Evolutionary conservation across 495 filamentous ascomycete species (phyloP).

Genomic region (Hyaloscypha hepaticicola): DNA sequence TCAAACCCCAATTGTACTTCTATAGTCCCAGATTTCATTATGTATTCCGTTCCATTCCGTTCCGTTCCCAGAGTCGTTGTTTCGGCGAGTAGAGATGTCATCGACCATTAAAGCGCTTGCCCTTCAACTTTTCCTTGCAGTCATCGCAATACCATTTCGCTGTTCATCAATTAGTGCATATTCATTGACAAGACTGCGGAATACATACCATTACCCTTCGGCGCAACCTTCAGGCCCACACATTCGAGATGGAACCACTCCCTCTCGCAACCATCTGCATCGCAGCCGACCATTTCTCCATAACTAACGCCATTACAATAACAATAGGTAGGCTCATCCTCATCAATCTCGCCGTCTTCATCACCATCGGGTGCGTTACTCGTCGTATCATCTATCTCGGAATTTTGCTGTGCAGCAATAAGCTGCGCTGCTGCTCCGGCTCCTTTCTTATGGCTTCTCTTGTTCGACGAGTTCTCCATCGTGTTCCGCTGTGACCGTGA

Average conservation of each 20-base stretch:
- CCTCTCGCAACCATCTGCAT: constrained; percentile 77
- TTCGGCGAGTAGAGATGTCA: constrained; percentile 18
- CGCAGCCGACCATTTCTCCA: constrained; percentile 98
- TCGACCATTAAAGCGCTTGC: constrained; percentile 37
- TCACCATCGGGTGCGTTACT: constrained; percentile 48
- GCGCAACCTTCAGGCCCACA: constrained; percentile 83
- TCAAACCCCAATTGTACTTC: constrained; percentile 25
- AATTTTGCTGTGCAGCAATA: constrained; percentile 40
- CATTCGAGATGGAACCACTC: constrained; percentile 98
- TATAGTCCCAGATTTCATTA: constrained; percentile 9
- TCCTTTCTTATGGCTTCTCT: constrained; percentile 74
- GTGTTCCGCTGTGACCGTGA: constrained; percentile 40
- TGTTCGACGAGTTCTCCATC: constrained; percentile 32
- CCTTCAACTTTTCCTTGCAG: constrained; percentile 71
- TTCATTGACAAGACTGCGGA: neutral
- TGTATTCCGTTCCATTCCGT: constrained; percentile 1
- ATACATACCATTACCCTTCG: constrained; percentile 75
- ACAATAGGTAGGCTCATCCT: constrained; percentile 85
- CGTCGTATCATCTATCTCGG: constrained; percentile 39
- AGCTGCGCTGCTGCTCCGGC: constrained; percentile 45
- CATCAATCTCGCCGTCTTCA: constrained; percentile 69
- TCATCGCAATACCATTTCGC: constrained; percentile 92
- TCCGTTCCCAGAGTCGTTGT: constrained; percentile 8
- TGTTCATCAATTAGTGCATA: constrained; percentile 34
- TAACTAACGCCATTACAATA: constrained; percentile 92